Conservation (phyloP, 2,329 filamentous ascomycete genomes). For the Trichoderma sp. region DNA sequence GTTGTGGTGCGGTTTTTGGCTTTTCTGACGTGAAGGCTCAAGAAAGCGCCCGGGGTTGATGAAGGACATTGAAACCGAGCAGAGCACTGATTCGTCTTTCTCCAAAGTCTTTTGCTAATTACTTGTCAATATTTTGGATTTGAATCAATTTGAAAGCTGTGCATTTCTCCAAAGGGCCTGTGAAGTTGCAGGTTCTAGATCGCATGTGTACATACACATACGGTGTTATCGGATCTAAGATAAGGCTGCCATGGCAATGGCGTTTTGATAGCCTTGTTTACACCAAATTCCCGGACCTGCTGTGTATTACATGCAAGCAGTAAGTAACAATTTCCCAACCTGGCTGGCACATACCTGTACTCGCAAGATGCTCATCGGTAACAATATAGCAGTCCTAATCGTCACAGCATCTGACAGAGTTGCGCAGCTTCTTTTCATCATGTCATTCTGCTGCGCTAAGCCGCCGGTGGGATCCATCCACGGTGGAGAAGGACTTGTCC, state of each 20-base stretch:
- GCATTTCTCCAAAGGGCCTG: neutral
- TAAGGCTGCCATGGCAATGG: neutral
- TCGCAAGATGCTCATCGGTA: neutral
- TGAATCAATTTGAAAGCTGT: neutral
- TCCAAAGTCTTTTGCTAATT: neutral
- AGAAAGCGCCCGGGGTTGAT: neutral
- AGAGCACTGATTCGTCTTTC: neutral
- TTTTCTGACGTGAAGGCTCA: slow-evolving; percentile 14
- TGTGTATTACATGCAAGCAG: neutral
- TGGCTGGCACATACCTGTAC: neutral
- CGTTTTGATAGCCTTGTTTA: neutral
- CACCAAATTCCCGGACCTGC: neutral
- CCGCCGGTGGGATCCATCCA: slow-evolving; percentile 2
- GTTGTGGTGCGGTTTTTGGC: neutral
- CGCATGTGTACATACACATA: neutral
- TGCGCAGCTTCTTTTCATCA: neutral
- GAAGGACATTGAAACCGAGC: neutral
- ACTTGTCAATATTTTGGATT: neutral
- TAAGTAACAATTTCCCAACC: neutral
- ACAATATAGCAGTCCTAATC: neutral
- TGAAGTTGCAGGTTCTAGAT: neutral
- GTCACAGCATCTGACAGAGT: neutral
- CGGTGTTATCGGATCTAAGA: slow-evolving; percentile 18
- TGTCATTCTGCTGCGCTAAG: slow-evolving; percentile 13
- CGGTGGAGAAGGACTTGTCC: slow-evolving; percentile 21